Base-by-base conservation (phyloP, 495 filamentous ascomycete species). In the Neurospora hispaniola region DNA sequence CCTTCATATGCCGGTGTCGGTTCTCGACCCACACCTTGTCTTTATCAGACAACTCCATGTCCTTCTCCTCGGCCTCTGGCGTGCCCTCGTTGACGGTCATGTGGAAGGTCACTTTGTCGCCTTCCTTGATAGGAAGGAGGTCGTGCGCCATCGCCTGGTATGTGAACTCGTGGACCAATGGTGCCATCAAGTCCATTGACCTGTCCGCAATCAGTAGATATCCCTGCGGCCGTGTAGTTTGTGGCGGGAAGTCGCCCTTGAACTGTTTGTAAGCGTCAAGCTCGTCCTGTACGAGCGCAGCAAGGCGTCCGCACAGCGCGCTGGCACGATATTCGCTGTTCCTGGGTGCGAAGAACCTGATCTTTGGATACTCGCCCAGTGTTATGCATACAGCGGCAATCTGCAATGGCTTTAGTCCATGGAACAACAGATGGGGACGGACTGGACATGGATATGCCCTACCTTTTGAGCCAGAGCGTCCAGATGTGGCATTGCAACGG, bases 81-180 rank as follows among this genome's bases (percentile, higher is more conserved):
- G 82, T 81, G 20, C 90, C 92, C 78, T 94, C 89, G 74, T 96
- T 95, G 46, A 92, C 79, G 1, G 87, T 81, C 42, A 93, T 93
- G 75, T 90, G 91, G 76, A 95, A 99, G 0, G 90, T 92, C 16
- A 96, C 88, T 79, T 94, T 97, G 62, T 97, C 93, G 14, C 89
- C 89, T 71, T 99, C 96, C 72, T 92, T 89, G 70, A 99, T 91
- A 0, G 91, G 91, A 7, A 99, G 83, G 38, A 99, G 81, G 80
- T 99, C 96, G 79, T 97, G 93, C 20, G 92, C 94, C 95, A 99
- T 98, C 39, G 95, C 93, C 81, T 98, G 96, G 79, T 98, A 99
- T 11, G 96, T 98, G 78, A 99, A 98, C 77, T 99, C 96, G 81
- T 99, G 96, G 11, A 98, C 71, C 11, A 98, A 78, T 7, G 96